Evolutionary conservation across 1,284 basidiomycete genomes (phyloP).

Genomic region (Somion occarium): DNA sequence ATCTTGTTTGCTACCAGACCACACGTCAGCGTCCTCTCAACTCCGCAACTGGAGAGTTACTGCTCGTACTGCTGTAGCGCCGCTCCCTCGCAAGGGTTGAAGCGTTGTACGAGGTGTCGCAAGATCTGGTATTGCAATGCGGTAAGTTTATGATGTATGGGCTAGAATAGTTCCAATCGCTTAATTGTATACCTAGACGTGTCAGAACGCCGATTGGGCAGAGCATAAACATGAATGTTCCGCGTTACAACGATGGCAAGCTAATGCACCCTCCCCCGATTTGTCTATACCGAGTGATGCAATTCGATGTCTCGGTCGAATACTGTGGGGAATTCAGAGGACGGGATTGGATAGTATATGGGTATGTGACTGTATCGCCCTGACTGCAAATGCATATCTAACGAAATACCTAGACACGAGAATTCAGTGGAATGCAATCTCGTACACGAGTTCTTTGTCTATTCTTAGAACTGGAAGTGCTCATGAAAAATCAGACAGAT

Average conservation of each 20-base stretch:
- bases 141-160: constrained; percentile 32
- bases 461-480: constrained; percentile 1
- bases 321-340: constrained; percentile 64
- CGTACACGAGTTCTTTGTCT: constrained; percentile 38
- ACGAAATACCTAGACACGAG: constrained; percentile 65
- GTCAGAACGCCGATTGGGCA: constrained; percentile 76
- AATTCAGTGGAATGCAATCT: constrained; percentile 70
- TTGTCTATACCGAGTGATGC: constrained; percentile 63
- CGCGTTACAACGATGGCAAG: constrained; percentile 57
- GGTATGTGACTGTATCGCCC: constrained; percentile 56
- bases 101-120: constrained; percentile 70
- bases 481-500: constrained; percentile 38
- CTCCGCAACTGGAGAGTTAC: constrained; percentile 49
- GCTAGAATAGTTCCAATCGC: neutral
- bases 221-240: constrained; percentile 75
- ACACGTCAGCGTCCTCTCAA: constrained; percentile 63
- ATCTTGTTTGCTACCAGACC: constrained; percentile 54
- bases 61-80: constrained; percentile 67
- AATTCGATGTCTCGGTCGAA: constrained; percentile 69
- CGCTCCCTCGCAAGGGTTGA: constrained; percentile 34
- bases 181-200: constrained; percentile 41
- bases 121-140: constrained; percentile 67
- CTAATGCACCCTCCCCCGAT: constrained; percentile 41
- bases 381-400: too few species aligned
- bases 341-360: constrained; percentile 50